Evolutionary conservation across 78 protist genomes (phyloP).

Genomic region (Monosiga brevicollis): DNA sequence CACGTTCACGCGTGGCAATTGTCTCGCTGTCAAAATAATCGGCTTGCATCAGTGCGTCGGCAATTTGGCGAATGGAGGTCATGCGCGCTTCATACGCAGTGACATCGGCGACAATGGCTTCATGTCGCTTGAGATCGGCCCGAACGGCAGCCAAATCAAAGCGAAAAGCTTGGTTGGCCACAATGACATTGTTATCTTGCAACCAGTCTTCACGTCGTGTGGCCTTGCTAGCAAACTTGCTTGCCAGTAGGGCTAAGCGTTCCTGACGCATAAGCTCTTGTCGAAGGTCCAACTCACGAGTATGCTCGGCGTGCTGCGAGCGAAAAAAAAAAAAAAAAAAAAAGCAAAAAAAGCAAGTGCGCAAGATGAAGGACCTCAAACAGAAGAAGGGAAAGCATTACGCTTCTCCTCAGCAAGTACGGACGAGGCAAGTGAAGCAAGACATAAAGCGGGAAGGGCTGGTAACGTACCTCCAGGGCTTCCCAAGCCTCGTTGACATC

Average conservation of each 20-base stretch:
- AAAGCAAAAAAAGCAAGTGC: no score
- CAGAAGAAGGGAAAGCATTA: no score
- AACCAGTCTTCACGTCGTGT: constrained; percentile 10
- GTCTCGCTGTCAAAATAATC: neutral
- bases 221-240: constrained; percentile 22
- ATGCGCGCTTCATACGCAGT: constrained; percentile 14
- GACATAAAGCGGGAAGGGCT: no score
- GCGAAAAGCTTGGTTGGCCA: neutral
- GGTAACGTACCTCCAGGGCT: constrained; percentile 2
- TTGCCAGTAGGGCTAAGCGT: constrained; percentile 12
- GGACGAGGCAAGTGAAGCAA: no score
- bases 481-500: constrained; percentile 27
- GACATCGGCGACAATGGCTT: constrained; percentile 28
- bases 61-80: neutral
- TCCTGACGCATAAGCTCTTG: constrained; percentile 18
- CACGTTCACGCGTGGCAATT: neutral
- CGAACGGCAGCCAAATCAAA: constrained; percentile 17
- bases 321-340: no score
- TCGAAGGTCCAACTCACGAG: neutral
- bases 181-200: neutral
- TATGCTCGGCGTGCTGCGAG: constrained; percentile 27
- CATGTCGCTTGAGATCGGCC: constrained; percentile 10
- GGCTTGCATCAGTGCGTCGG: neutral
- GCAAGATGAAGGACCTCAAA: no score
- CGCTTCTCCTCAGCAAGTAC: no score